Evolutionary conservation across 306 rosid genomes (phyloP), one percentile per base, ranked within the genome.

Genomic region (Cucurbita maxima): DNA sequence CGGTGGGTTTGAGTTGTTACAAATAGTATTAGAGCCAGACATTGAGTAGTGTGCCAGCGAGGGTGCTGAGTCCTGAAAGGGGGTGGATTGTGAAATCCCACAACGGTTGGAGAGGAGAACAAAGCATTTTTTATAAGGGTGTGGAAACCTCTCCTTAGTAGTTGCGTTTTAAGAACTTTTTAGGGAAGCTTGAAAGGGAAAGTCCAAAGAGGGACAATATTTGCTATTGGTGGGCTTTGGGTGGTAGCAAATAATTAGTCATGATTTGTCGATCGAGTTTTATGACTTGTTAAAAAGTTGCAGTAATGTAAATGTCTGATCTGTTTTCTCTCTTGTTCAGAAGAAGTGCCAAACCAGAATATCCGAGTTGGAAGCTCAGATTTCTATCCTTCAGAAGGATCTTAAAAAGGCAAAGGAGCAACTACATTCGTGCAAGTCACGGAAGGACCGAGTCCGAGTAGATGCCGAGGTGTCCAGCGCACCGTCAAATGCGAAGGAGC

Each of bases 331-430:
- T 50, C 25, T 50, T 70, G 75, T 72, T 30, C 82, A 95, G 99
- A 88, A 86, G 82, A 91, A 87, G 83, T 88, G 90, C 75, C 91
- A 96, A 0, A 91, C 84, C 86, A 85, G 81, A 82, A 84, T 91
- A 82, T 82, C 91, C 9, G 99, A 95, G 66, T 81, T 95, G 79
- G 97, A 95, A 78, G 84, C 92, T 55, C 97, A 89, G 87, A 78
- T 88, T 78, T 81, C 91, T 62, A 87, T 84, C 60, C 96, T 91
- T 63, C 88, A 84, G 82, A 91, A 82, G 71, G 97, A 91, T 68
- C 80, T 95, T 77, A 90, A 83, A 77, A 84, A 77, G 63, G 87
- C 88, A 25, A 87, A 79, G 83, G 85, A 84, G 55, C 88, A 85
- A 77, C 87, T 91, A 64, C 64, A 70, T 53, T 80, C 79, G 11